These are phyloP conservation scores for Chrysoporthe austroafricana DNA, from an alignment of 2,329 filamentous ascomycete species.

Conservation along the genomic window DNA sequence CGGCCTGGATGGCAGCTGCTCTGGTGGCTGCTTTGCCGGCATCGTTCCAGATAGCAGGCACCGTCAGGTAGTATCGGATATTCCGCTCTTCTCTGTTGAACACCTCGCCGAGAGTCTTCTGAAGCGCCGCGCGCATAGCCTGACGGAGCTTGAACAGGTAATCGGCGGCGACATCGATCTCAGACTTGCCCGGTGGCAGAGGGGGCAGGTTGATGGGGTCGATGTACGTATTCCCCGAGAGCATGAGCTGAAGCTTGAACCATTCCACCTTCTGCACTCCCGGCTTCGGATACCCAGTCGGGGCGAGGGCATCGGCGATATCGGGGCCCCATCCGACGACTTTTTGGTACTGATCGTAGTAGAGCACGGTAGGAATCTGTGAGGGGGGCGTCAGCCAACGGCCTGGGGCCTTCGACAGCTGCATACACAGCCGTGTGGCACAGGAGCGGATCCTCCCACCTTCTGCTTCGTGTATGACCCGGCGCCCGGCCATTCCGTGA, in stretches of 20 bases:
- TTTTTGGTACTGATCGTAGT: slow-evolving; percentile 99
- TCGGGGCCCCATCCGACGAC: slow-evolving; percentile 99
- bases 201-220: slow-evolving; percentile 98
- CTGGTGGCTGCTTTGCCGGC: slow-evolving; percentile 96
- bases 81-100: slow-evolving; percentile 98
- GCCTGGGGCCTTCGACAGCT: not conserved
- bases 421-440: not conserved
- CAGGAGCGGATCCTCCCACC: slow-evolving; percentile 53
- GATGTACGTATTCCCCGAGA: slow-evolving; percentile 98
- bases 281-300: slow-evolving; percentile 95
- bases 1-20: slow-evolving; percentile 94
- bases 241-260: slow-evolving; percentile 99
- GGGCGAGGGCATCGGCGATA: slow-evolving; percentile 94
- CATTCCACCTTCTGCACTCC: slow-evolving; percentile 99
- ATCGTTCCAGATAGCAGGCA: slow-evolving; percentile 99
- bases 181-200: slow-evolving; percentile 94
- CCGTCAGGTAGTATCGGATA: slow-evolving; percentile 95
- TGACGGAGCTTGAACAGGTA: slow-evolving; percentile 98
- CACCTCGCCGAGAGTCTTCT: slow-evolving; percentile 95
- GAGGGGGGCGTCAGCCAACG: not conserved
- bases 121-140: slow-evolving; percentile 92
- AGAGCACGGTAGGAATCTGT: slow-evolving; percentile 97
- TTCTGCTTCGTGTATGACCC: slow-evolving; percentile 99
- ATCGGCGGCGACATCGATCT: slow-evolving; percentile 98
- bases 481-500: slow-evolving; percentile 97